Base-by-base conservation (phyloP, 345 rosid species). In the Chamaenerion angustifolium region DNA sequence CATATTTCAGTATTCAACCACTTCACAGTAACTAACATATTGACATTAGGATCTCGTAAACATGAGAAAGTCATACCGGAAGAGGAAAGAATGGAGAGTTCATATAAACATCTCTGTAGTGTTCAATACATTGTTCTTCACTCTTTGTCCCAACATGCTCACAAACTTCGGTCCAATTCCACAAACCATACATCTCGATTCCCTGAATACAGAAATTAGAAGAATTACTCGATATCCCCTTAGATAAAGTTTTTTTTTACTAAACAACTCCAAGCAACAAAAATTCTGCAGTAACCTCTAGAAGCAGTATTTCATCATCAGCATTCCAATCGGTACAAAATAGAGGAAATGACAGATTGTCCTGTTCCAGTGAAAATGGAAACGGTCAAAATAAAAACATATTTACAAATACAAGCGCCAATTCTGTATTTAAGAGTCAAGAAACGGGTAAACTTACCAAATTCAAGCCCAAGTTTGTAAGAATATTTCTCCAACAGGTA, bases 61-160 rank as follows among this genome's bases (percentile, higher is more conserved):
- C 18, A 61, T 51, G 42, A 40, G 56, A 52, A 27, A 27, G 23
- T 31, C 73, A 56, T 79, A 92, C 98, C 17, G 98, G 96, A 52
- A 92, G 88, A 44, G 98, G 98, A 69, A 92, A 92, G 71, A 59
- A 72, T 1, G 79, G 82, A 17, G 98, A 92, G 60, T 74, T 79
- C 82, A 84, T 70, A 68, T 92, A 92, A 40, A 80, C 73, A 67
- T 70, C 74, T 10, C 42, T 59, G 48, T 80, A 88, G 74, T 92
- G 98, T 40, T 82, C 84, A 51, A 92, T 79, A 60, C 98, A 92
- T 50, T 59, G 64, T 66, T 84, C 90, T 80, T 88, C 87, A 71
- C 66, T 80, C 81, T 92, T 92, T 13, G 96, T 92, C 51, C 99
- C 99, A 15, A 92, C 99, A 67, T 92, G 98, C 75, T 87, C 98